phyloP scores from a whole-genome alignment of 257 asterid species.

The Scutellaria galericulata region DNA sequence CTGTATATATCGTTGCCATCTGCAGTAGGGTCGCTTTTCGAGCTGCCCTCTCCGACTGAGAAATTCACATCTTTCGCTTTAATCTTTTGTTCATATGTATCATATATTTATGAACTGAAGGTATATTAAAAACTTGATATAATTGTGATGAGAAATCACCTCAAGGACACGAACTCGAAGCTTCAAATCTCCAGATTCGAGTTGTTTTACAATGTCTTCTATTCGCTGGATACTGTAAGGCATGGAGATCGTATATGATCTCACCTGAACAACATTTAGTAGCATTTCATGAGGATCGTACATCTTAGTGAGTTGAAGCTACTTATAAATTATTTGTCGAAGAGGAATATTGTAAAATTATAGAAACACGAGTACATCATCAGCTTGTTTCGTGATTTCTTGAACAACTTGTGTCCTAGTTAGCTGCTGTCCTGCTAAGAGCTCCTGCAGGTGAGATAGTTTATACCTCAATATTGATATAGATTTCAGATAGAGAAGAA shows the following conservation, averaged over 20 bases:
- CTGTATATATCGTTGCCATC: conserved; percentile 87
- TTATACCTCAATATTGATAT: not conserved
- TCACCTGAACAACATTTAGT: conserved; percentile 52
- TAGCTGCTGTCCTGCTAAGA: conserved; percentile 59
- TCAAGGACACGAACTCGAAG: conserved; percentile 93
- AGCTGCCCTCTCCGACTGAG: conserved; percentile 92
- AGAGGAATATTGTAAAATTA: not conserved
- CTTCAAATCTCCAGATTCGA: conserved; percentile 85
- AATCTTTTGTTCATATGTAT: not conserved
- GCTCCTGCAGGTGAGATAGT: conserved; percentile 58
- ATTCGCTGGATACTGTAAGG: conserved; percentile 80
- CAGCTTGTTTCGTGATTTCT: conserved; percentile 80
- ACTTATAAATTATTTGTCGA: not conserved
- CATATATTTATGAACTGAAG: not conserved
- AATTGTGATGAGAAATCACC: conserved; percentile 43
- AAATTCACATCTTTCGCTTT: not conserved
- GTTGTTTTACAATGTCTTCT: conserved; percentile 78
- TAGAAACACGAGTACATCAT: conserved; percentile 53
- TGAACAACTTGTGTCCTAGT: conserved; percentile 70
- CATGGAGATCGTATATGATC: conserved; percentile 77
- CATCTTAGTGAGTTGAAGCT: conserved; percentile 6
- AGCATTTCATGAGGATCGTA: not conserved
- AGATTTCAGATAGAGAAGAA: not conserved
- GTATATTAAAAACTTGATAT: not conserved
- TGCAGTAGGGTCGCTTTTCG: conserved; percentile 75